Evolutionary conservation across 352 stramenopile genomes (phyloP), one percentile per base, ranked within the genome.

Genomic region (Phytopythium boreale): DNA sequence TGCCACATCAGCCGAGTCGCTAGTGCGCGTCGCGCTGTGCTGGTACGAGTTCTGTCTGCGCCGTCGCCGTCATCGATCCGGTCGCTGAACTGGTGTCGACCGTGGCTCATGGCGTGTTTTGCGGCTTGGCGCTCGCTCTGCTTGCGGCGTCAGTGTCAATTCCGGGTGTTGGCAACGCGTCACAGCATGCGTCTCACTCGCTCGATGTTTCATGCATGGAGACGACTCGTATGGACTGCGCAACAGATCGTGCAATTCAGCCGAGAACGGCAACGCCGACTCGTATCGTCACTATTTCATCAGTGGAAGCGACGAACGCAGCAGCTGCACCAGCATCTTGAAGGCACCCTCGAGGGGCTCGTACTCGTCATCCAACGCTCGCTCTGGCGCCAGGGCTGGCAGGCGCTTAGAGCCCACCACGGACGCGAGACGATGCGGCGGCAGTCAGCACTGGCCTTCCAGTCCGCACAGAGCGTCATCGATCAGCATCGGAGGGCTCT

Each of bases 401-500:
- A 44, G 11, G 22, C 37, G 1, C 41, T 61, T 50, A 37, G 39
- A n/a, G 17, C 19, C 1, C 34, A 61, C 15, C 27, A 51, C 53
- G 20, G 53, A 10, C 37, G 36, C 1, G 56, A 61, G 26, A 51
- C 36, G 22, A 37, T 61, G 41, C n/a, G 56, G 26, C 37, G 56
- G 26, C 56, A 61, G 39, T 61, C 56, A 15, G 39, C 39, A 8
- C 37, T 50, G 12, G 36, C 56, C 19, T 61, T 61, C 26, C 56
- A 61, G 56, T 51, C 36, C 37, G 56, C 56, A 19, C 56, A 61
- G 41, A 36, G 26, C 14, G 41, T 51, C 17, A 61, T 61, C 19
- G 7, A 51, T 2, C 56, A 61, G 56, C 56, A 61, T 41, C 26
- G 39, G 2, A 20, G 17, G 14, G 56, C 56, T 8, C 56, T 61